Base-by-base conservation (phyloP, 176 grass and related monocot genomes). In the Pharus latifolius region DNA sequence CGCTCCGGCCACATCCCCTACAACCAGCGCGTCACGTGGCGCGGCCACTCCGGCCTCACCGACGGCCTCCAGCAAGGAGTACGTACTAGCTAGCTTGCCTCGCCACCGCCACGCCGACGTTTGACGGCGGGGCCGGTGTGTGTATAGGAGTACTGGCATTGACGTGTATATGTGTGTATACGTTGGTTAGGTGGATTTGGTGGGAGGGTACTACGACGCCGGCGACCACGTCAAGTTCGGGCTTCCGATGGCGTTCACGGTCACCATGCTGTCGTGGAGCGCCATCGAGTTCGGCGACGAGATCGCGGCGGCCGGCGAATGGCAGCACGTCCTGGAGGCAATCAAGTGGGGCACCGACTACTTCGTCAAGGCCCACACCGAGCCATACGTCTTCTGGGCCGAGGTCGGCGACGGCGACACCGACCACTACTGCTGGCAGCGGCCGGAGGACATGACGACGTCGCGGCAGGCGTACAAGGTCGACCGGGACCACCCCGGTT, bases 201-300 rank as follows among this genome's bases (percentile, higher is more conserved):
- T 92, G 6, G 88, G 88, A 25, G 88, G 88, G 0, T 92, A 92
- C 71, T 88, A 92, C 27, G 84, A 92, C 70, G 88, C 84, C 7
- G 88, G 88, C 43, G 88, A 88, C 82, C 82, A 92, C 54, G 84
- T 92, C 37, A 92, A 88, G 84, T 92, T 92, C 84, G 88, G 84
- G 31, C 82, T 92, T 54, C 84, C 88, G 0, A 92, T 88, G 88
- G 88, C 88, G 23, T 92, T 92, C 78, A 92, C 88, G 0, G 34
- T 92, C 0, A 88, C 84, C 33, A 88, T 92, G 84, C 84, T 92
- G 30, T 81, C 84, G 18, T 92, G 88, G 88, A 70, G 81, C 55
- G 49, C 75, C 66, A 70, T 82, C 48, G 83, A 92, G 60, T 92
- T 87, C 56, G 34, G 27, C 0, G 84, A 30, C 23, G 84, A 84